A percentile compares a stretch with the other conserved stretches of the same genome.
Conservation (phyloP, 2,329 filamentous ascomycete species). For the Decorospora gaudefroyi region DNA sequence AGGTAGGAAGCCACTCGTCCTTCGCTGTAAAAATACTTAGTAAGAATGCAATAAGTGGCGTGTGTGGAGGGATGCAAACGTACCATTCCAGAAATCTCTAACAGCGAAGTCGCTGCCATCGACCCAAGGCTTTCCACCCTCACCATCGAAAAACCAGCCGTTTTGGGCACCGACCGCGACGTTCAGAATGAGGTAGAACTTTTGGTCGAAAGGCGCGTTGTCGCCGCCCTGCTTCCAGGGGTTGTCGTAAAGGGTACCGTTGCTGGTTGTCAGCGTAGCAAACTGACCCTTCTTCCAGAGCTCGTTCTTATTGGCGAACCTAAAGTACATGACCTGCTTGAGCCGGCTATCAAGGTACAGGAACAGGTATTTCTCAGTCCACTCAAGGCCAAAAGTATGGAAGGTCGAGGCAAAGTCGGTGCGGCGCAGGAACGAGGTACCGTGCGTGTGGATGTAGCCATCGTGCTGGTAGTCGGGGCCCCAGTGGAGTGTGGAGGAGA, state of each 20-base stretch:
- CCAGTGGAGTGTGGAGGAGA: slow-evolving; percentile 79
- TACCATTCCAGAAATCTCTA: slow-evolving; percentile 34
- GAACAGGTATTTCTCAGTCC: slow-evolving; percentile 84
- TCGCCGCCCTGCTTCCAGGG: slow-evolving; percentile 66
- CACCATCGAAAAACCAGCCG: slow-evolving; percentile 71
- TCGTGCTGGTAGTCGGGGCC: slow-evolving; percentile 51
- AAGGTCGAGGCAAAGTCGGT: slow-evolving; percentile 70
- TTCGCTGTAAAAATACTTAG: slow-evolving; percentile 70
- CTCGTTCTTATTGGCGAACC: slow-evolving; percentile 58
- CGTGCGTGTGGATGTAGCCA: slow-evolving; percentile 30
- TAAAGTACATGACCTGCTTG: slow-evolving; percentile 76
- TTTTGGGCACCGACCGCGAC: slow-evolving; percentile 77
- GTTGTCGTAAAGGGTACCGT: slow-evolving; percentile 66
- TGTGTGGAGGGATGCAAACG: not conserved
- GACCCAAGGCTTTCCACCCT: slow-evolving; percentile 77
- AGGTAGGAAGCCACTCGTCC: slow-evolving; percentile 67
- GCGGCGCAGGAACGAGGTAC: slow-evolving; percentile 57
- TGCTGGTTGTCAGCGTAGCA: slow-evolving; percentile 60
- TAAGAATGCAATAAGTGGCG: not conserved
- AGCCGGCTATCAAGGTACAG: slow-evolving; percentile 79
- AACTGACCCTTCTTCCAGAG: slow-evolving; percentile 72
- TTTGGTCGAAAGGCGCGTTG: slow-evolving; percentile 73
- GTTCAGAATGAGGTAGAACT: slow-evolving; percentile 76
- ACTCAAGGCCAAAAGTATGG: slow-evolving; percentile 71
- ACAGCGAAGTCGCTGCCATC: slow-evolving; percentile 30